phyloP scores from a whole-genome alignment of 192 early-diverging fungal species.

The Podila epigama region DNA sequence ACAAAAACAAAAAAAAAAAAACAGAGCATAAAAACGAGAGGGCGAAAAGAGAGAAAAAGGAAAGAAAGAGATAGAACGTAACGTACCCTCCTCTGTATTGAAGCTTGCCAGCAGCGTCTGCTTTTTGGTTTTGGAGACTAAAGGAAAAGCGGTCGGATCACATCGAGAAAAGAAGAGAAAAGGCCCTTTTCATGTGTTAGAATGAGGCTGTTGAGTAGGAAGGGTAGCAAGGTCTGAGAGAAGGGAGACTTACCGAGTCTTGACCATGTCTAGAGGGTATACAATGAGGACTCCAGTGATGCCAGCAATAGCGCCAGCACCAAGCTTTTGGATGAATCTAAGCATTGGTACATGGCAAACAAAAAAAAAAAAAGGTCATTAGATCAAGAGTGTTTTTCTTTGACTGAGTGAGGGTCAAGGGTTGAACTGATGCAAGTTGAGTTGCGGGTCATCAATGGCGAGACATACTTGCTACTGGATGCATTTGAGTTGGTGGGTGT shows the following conservation, averaged over 20 bases:
- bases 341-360: not conserved
- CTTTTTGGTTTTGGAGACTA: conserved; percentile 67
- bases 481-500: not conserved
- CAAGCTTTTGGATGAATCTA: conserved; percentile 51
- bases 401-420: not conserved
- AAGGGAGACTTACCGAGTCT: conserved; percentile 55
- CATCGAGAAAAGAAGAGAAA: not conserved
- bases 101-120: conserved; percentile 51
- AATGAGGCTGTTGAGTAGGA: not conserved
- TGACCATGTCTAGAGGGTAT: conserved; percentile 76
- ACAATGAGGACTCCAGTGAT: conserved; percentile 67
- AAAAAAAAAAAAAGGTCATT: not conserved
- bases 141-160: not conserved
- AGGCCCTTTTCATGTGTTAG: not conserved
- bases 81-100: conserved; percentile 59
- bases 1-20: too few relatives aligned
- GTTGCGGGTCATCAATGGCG: too few relatives aligned
- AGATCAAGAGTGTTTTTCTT: not conserved
- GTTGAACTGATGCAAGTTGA: not conserved
- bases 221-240: not conserved
- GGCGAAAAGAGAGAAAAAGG: not conserved
- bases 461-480: conserved; percentile 12
- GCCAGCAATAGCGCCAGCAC: conserved; percentile 66
- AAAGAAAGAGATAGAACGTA: not conserved
- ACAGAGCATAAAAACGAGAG: too few relatives aligned